A percentile compares a stretch with the other conserved stretches of the same genome.
Evolutionary conservation across 2,329 filamentous ascomycete genomes (phyloP).

Genomic region (Pseudocercospora macadamiae): DNA sequence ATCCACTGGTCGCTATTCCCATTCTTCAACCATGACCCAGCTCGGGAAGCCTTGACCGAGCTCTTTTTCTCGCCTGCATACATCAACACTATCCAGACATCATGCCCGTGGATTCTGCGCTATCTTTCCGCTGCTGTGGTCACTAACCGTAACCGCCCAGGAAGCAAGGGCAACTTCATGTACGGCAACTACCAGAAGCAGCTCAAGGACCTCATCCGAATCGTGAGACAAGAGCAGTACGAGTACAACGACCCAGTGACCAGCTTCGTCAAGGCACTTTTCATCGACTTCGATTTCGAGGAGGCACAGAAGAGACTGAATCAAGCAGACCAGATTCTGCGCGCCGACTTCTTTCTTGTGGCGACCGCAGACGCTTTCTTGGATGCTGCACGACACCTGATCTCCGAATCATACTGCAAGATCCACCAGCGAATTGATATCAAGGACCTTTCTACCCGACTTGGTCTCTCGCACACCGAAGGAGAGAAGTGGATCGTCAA

Average conservation of each 20-base stretch:
- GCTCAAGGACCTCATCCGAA: slow-evolving; percentile 93
- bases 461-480: slow-evolving; percentile 89
- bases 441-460: slow-evolving; percentile 84
- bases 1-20: slow-evolving; percentile 99
- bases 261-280: slow-evolving; percentile 93
- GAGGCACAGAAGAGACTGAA: slow-evolving; percentile 88
- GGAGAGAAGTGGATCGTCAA: slow-evolving; percentile 99
- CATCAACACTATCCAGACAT: slow-evolving; percentile 99
- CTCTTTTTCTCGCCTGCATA: slow-evolving; percentile 96
- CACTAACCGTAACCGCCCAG: slow-evolving; percentile 72
- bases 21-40: slow-evolving; percentile 95
- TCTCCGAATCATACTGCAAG: slow-evolving; percentile 99
- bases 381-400: slow-evolving; percentile 90
- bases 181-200: slow-evolving; percentile 98
- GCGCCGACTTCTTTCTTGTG: slow-evolving; percentile 92
- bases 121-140: slow-evolving; percentile 95
- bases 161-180: slow-evolving; percentile 93
- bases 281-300: slow-evolving; percentile 96
- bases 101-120: slow-evolving; percentile 92
- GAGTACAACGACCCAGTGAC: slow-evolving; percentile 97
- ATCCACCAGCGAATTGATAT: slow-evolving; percentile 99
- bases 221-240: slow-evolving; percentile 95
- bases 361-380: slow-evolving; percentile 85
- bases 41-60: slow-evolving; percentile 88
- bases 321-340: slow-evolving; percentile 87